phyloP scores from a whole-genome alignment of 2,329 filamentous ascomycete genomes.

The Chrysosphaeria jannelii region DNA sequence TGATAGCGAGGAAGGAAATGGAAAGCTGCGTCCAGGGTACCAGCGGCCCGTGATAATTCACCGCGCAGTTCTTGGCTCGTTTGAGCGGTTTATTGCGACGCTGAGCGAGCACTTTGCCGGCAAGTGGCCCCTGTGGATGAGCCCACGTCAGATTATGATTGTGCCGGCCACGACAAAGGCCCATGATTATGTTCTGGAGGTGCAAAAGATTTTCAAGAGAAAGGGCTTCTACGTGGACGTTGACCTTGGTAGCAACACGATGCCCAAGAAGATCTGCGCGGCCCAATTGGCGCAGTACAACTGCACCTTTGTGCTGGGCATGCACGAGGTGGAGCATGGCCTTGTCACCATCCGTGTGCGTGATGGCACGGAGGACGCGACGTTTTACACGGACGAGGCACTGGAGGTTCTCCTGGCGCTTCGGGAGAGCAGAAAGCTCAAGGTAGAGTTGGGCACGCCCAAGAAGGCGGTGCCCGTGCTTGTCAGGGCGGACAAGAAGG shows the following conservation, averaged over 20 bases:
- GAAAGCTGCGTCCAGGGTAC: constrained; percentile 34
- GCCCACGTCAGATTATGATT: constrained; percentile 52
- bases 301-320: constrained; percentile 29
- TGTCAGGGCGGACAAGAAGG: too few relatives aligned
- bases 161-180: constrained; percentile 46
- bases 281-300: constrained; percentile 61
- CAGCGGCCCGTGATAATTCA: constrained; percentile 68
- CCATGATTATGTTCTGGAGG: constrained; percentile 45
- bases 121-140: constrained; percentile 76
- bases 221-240: constrained; percentile 41
- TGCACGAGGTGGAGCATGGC: constrained; percentile 6
- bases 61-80: constrained; percentile 47
- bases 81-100: constrained; percentile 36
- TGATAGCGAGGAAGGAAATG: constrained; percentile 10
- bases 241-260: constrained; percentile 45
- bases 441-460: constrained; percentile 3
- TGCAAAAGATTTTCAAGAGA: constrained; percentile 34
- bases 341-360: constrained; percentile 6
- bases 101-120: constrained; percentile 61
- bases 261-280: constrained; percentile 71
- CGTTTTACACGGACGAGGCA: constrained; percentile 4
- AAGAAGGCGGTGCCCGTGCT: too few relatives aligned
- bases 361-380: constrained; percentile 6
- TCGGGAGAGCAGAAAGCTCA: constrained; percentile 3
- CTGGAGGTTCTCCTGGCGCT: constrained; percentile 4